phyloP scores from a whole-genome alignment of 441 rosid species.

The Gossypium schwendimanii region DNA sequence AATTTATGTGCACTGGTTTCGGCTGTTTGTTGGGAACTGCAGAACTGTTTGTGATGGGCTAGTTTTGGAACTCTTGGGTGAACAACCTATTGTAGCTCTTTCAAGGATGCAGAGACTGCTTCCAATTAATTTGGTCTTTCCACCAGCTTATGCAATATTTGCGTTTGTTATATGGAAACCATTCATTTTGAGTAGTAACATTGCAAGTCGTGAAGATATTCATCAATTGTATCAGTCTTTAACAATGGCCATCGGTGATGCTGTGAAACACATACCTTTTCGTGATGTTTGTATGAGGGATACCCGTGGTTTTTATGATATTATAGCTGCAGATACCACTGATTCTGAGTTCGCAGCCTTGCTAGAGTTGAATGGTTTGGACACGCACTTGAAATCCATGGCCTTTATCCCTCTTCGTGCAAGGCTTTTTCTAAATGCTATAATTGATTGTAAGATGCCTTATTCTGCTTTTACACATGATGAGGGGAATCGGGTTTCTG shows the following conservation, averaged over 20 bases:
- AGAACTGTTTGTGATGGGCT: constrained; percentile 83
- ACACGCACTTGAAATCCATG: constrained; percentile 56
- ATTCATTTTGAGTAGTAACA: constrained; percentile 45
- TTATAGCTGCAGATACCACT: constrained; percentile 68
- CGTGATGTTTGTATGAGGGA: constrained; percentile 93
- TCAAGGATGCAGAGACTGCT: constrained; percentile 94
- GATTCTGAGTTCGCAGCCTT: constrained; percentile 84
- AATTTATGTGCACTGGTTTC: constrained; percentile 86
- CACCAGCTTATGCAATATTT: constrained; percentile 83
- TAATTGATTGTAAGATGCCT: constrained; percentile 79
- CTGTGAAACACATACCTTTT: constrained; percentile 74
- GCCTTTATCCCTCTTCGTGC: constrained; percentile 91
- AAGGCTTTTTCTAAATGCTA: constrained; percentile 78
- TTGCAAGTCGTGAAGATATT: constrained; percentile 66
- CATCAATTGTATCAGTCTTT: constrained; percentile 72
- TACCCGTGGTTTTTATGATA: constrained; percentile 74
- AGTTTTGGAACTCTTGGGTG: constrained; percentile 83
- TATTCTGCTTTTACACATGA: constrained; percentile 41
- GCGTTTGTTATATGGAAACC: constrained; percentile 83
- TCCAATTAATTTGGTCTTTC: constrained; percentile 81
- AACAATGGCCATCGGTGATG: constrained; percentile 68
- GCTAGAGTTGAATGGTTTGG: constrained; percentile 65
- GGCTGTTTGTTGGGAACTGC: constrained; percentile 88
- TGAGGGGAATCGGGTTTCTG: constrained; percentile 44
- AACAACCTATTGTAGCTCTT: constrained; percentile 75